Conservation (phyloP, 1,139 yeast genomes). For the Lodderomyces orthopsilosis region DNA sequence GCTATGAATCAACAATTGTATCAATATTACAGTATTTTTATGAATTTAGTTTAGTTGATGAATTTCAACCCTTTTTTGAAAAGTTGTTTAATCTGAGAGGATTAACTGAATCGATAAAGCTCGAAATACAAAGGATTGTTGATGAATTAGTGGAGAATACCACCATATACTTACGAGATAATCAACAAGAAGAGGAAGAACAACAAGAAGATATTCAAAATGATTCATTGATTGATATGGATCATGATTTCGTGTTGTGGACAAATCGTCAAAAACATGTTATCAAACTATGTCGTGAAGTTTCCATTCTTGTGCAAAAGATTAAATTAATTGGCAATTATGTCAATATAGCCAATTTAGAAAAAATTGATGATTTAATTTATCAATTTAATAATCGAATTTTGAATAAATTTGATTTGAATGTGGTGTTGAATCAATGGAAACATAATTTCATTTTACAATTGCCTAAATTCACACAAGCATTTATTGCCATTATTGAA, state of each 20-base stretch:
- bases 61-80: constrained; percentile 19
- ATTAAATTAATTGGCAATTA: constrained; percentile 27
- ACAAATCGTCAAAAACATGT: constrained; percentile 17
- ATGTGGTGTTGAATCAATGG: constrained; percentile 19
- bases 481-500: constrained; percentile 23
- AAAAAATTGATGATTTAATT: constrained; percentile 11
- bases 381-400: constrained; percentile 16
- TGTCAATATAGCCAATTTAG: constrained; percentile 15
- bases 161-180: constrained; percentile 9
- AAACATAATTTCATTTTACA: constrained; percentile 20
- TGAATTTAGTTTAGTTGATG: constrained; percentile 16
- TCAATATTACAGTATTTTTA: constrained; percentile 26
- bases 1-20: constrained; percentile 26
- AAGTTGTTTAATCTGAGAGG: constrained; percentile 12
- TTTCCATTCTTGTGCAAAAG: constrained; percentile 23
- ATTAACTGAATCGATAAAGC: constrained; percentile 23
- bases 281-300: constrained; percentile 16
- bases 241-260: neutral
- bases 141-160: constrained; percentile 18
- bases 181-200: constrained; percentile 4
- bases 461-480: constrained; percentile 16
- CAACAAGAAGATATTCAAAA: neutral
- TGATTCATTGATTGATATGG: neutral
- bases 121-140: constrained; percentile 24
- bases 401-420: constrained; percentile 21